Evolutionary conservation across 345 rosid species (phyloP), one percentile per base, ranked within the genome.

Genomic region (Garcia nutans): DNA sequence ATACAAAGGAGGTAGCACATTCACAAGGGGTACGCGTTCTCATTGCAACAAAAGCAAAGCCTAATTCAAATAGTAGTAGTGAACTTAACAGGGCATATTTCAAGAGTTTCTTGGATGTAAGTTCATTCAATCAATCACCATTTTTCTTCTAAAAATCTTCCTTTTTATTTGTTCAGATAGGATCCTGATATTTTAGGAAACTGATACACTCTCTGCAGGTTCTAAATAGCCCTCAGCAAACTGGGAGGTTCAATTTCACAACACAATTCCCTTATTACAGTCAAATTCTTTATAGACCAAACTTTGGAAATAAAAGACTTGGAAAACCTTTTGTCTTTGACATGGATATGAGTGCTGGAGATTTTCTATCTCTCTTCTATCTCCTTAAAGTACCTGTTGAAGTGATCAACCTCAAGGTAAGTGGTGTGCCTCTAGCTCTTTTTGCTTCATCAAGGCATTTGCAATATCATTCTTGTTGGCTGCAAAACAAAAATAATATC

Each of bases 331-430:
- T 95, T 45, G 76, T 95, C 68, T 91, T 93, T 19, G 99, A 95
- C 79, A 95, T 90, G 96, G 99, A 95, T 72, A 95, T 95, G 99
- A 95, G 99, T 65, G 84, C 87, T 24, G 97, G 99, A 80, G 99
- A 95, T 86, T 91, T 95, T 76, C 79, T 95, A 1, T 84, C 97
- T 61, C 88, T 95, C 7, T 85, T 95, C 69, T 93, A 88, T 78
- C 97, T 95, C 58, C 93, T 95, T 2, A 95, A 95, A 87, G 88
- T 86, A 49, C 96, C 97, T 4, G 85, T 84, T 61, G 92, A 92
- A 78, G 78, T 79, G 42, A 87, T 95, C 71, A 77, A 93, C 68
- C 89, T 95, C 76, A 92, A 92, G 91, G 98, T 86, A 77, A 44
- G 60, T 57, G 6, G 2, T 17, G 54, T 65, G 31, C 31, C 28